Conservation (phyloP, 208 protist species). For the Porcisia deanei region DNA sequence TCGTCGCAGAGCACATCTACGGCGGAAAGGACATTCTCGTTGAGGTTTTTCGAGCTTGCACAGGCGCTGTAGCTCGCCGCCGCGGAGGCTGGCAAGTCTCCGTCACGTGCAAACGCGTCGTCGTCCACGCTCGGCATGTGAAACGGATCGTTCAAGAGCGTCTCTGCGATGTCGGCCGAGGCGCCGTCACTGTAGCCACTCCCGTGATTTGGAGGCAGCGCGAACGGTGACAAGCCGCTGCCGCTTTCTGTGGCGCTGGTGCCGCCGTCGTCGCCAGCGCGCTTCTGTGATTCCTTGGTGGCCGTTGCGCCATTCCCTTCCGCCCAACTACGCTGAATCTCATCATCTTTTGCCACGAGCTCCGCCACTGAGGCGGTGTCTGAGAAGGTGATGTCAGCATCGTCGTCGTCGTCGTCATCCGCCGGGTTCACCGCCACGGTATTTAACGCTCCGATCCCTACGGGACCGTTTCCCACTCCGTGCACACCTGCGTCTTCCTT, state of each 20-base stretch:
- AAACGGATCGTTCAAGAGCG: slow-evolving; percentile 29
- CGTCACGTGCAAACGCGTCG: slow-evolving; percentile 34
- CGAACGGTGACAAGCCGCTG: not conserved
- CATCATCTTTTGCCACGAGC: slow-evolving; percentile 16
- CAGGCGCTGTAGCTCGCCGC: not conserved
- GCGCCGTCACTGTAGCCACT: not conserved
- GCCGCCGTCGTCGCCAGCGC: not conserved
- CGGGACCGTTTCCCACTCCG: not conserved
- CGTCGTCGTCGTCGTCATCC: slow-evolving; percentile 11
- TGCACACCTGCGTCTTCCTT: not conserved
- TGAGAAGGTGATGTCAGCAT: slow-evolving; percentile 28
- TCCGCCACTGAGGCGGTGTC: slow-evolving; percentile 12
- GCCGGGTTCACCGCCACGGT: not conserved
- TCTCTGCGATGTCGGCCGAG: not conserved
- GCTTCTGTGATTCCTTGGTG: not conserved
- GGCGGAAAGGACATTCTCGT: slow-evolving; percentile 58
- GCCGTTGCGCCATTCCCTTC: not conserved
- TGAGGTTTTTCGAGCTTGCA: slow-evolving; percentile 10
- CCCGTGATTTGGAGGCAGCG: not conserved
- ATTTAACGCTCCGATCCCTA: not conserved
- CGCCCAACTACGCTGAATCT: not conserved
- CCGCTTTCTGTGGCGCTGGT: not conserved
- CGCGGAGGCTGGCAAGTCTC: slow-evolving; percentile 17
- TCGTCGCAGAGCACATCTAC: slow-evolving; percentile 91
- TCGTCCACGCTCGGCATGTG: slow-evolving; percentile 35